Evolutionary conservation across 2,329 filamentous ascomycete species (phyloP).

Genomic region (Lithohypha guttulata): DNA sequence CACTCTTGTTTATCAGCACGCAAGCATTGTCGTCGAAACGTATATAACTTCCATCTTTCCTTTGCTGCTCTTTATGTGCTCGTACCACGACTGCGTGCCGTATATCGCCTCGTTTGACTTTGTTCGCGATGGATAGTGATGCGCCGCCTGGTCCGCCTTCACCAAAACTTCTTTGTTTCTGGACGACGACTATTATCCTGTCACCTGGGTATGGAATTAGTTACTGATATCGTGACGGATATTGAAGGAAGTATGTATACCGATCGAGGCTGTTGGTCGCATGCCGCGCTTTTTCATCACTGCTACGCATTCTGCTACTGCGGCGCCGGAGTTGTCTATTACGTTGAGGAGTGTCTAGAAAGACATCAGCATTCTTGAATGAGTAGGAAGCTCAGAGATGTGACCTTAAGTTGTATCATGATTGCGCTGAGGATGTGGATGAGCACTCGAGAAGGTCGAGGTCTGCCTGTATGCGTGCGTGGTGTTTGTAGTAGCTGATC

Average conservation of each 20-base stretch:
- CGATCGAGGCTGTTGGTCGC: slow-evolving; percentile 57
- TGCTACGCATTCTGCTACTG: slow-evolving; percentile 90
- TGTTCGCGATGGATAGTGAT: slow-evolving; percentile 69
- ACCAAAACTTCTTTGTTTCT: slow-evolving; percentile 77
- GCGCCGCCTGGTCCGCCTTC: slow-evolving; percentile 52
- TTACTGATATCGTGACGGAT: neutral
- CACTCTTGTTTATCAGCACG: slow-evolving; percentile 91
- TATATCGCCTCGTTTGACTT: slow-evolving; percentile 93
- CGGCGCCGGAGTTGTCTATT: slow-evolving; percentile 99
- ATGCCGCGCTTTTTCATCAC: slow-evolving; percentile 82
- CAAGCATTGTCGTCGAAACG: slow-evolving; percentile 97
- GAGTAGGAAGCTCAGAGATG: slow-evolving; percentile 2
- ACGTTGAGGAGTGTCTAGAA: slow-evolving; percentile 87
- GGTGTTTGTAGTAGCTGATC: no score
- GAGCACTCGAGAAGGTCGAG: no score
- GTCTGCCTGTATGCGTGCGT: no score
- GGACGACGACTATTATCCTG: slow-evolving; percentile 91
- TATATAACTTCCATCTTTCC: slow-evolving; percentile 79
- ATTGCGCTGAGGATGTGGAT: no score
- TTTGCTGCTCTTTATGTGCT: slow-evolving; percentile 75
- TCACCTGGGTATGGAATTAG: slow-evolving; percentile 58
- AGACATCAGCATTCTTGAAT: slow-evolving; percentile 1
- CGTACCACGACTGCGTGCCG: slow-evolving; percentile 92
- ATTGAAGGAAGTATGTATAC: slow-evolving; percentile 39
- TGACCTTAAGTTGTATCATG: slow-evolving; percentile 85